These are phyloP conservation scores for Solanum peruvianum DNA, from an alignment of 257 asterid species.

Conservation along the genomic window DNA sequence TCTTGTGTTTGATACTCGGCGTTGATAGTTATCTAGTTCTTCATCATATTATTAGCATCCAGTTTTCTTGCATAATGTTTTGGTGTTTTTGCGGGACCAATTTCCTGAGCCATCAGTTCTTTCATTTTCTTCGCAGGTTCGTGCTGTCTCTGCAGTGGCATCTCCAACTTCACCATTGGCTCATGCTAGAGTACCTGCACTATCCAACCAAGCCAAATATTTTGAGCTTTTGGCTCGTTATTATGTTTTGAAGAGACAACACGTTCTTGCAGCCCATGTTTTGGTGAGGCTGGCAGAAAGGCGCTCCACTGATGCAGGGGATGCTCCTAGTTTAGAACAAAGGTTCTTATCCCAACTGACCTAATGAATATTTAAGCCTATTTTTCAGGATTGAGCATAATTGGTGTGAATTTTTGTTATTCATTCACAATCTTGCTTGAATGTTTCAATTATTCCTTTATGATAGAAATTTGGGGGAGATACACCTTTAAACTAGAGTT, in stretches of 20 bases:
- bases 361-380: not conserved
- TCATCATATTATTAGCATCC: not conserved
- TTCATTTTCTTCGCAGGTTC: conserved; percentile 25
- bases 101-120: not conserved
- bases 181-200: conserved; percentile 39
- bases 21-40: not conserved
- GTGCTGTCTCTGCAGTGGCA: conserved; percentile 33
- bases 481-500: not conserved
- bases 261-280: conserved; percentile 87
- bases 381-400: not conserved
- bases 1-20: not conserved
- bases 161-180: conserved; percentile 36
- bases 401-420: not conserved
- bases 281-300: conserved; percentile 89
- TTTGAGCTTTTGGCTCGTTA: conserved; percentile 85
- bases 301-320: conserved; percentile 63
- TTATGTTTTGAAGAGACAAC: conserved; percentile 88
- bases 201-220: conserved; percentile 59
- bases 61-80: not conserved
- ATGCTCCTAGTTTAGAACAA: conserved; percentile 76
- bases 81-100: not conserved
- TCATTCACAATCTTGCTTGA: not conserved
- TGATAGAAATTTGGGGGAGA: not conserved
- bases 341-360: conserved; percentile 39
- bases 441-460: not conserved